phyloP scores from a whole-genome alignment of 2,329 filamentous ascomycete genomes.

The Apiospora koreana region DNA sequence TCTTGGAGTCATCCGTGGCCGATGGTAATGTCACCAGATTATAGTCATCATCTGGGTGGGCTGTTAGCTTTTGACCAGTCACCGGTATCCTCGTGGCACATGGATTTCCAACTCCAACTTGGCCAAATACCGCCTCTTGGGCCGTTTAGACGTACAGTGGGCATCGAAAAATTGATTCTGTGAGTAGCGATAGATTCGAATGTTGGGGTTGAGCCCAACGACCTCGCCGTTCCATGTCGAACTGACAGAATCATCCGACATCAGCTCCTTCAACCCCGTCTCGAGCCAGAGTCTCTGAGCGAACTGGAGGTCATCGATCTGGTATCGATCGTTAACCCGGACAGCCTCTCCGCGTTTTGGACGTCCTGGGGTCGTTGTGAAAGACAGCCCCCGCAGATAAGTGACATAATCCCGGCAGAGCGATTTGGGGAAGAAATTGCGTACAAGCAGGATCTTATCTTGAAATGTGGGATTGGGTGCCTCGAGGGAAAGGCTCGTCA shows the following conservation, averaged over 20 bases:
- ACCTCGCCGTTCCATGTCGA: conserved; percentile 37
- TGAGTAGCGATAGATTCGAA: conserved; percentile 84
- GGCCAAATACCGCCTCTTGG: not conserved
- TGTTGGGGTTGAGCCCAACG: conserved; percentile 71
- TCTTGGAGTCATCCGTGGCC: conserved; percentile 25
- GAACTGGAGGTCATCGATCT: conserved; percentile 75
- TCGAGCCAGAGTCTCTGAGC: conserved; percentile 74
- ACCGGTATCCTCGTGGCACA: not conserved
- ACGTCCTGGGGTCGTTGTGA: conserved; percentile 75
- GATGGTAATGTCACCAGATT: conserved; percentile 67
- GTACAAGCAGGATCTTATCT: conserved; percentile 72
- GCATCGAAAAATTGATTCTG: conserved; percentile 89
- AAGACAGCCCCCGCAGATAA: conserved; percentile 68
- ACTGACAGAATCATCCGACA: conserved; percentile 42
- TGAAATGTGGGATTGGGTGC: conserved; percentile 42
- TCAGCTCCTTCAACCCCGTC: conserved; percentile 70
- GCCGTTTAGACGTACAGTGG: conserved; percentile 69
- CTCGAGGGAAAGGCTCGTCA: conserved; percentile 62
- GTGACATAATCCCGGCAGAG: conserved; percentile 76
- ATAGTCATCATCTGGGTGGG: conserved; percentile 71
- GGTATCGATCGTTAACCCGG: conserved; percentile 86
- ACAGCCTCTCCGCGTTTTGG: conserved; percentile 81
- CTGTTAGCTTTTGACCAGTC: not conserved
- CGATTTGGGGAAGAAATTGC: conserved; percentile 71
- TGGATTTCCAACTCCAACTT: too few species aligned